Base-by-base conservation (phyloP, 1,284 basidiomycete species). In the Papiliotrema fonsecae region DNA sequence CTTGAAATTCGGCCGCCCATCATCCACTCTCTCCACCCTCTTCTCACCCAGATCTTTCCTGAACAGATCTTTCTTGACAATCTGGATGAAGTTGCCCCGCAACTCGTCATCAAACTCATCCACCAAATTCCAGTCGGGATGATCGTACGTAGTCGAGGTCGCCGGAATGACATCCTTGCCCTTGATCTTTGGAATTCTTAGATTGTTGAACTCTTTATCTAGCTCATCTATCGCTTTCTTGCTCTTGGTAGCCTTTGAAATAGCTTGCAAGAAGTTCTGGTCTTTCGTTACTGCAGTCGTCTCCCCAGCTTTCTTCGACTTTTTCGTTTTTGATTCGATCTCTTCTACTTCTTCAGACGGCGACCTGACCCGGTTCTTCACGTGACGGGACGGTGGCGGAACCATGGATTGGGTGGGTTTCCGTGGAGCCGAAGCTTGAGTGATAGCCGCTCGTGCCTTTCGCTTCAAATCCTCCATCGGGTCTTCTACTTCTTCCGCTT, bases 41-140 rank as follows among this genome's bases (percentile, higher is more conserved):
- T 57, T 30, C 47, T 47, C 13, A 34, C 42, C 26, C 47, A 48
- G 34, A 62, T 89, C 86, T 49, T 70, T 70, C 36, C 73, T 52
- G 41, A 69, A 70, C 54, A 75, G 52, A 54, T 73, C 64, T 47
- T 60, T 65, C 31, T 56, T 58, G 18, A 88, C 75, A 34, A 91
- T 79, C 22, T 86, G 79, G 82, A 92, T 90, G 54, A 91, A 92
- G 62, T 91, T 91, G 0, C 89, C 89, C 45, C 83, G 72, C 42
- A 88, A 51, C 45, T 86, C 80, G 55, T 86, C 81, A 18, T 83
- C 85, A 66, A 90, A 87, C 45, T 87, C 83, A 25, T 82, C 82
- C 28, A 89, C 67, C 11, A 87, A 28, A 10, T 55, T 55, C 36
- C 62, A 72, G 54, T 69, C 63, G 4, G 60, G 60, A 38, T 56